phyloP scores from a whole-genome alignment of 768 basidiomycete species.

The Termitomyces sp. region DNA sequence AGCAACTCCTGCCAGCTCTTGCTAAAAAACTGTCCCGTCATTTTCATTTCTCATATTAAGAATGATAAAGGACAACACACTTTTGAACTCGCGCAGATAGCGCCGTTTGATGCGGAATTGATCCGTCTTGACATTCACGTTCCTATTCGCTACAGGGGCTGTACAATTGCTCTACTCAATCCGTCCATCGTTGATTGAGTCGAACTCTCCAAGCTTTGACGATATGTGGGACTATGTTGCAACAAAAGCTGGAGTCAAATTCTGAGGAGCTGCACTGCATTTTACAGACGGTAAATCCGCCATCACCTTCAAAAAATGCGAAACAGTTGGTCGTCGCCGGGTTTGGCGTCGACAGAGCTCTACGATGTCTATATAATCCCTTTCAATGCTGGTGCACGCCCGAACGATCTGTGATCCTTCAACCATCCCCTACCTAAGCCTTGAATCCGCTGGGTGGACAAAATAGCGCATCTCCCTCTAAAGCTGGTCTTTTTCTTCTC shows the following conservation, averaged over 20 bases:
- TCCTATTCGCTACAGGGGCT: neutral
- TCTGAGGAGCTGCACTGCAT: neutral
- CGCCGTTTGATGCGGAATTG: neutral
- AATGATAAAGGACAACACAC: no score
- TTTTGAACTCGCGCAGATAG: no score
- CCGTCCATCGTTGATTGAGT: neutral
- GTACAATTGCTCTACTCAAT: no score
- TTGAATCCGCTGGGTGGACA: slow-evolving; percentile 15
- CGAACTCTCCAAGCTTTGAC: neutral
- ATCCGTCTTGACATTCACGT: neutral
- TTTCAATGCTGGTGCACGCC: slow-evolving; percentile 1
- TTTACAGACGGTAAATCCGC: neutral
- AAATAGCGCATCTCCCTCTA: slow-evolving; percentile 9
- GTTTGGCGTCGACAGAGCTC: neutral
- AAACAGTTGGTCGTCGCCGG: neutral
- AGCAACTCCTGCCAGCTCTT: neutral
- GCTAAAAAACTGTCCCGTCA: neutral
- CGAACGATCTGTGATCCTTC: slow-evolving; percentile 16
- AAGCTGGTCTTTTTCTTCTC: slow-evolving; percentile 15
- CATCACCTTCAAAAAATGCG: slow-evolving; percentile 7
- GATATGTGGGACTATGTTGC: neutral
- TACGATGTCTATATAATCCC: neutral
- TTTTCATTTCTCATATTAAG: neutral
- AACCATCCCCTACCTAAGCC: neutral
- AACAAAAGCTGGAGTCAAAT: neutral